Conservation (phyloP, 2,329 filamentous ascomycete species). For the Fusarium sp. region DNA sequence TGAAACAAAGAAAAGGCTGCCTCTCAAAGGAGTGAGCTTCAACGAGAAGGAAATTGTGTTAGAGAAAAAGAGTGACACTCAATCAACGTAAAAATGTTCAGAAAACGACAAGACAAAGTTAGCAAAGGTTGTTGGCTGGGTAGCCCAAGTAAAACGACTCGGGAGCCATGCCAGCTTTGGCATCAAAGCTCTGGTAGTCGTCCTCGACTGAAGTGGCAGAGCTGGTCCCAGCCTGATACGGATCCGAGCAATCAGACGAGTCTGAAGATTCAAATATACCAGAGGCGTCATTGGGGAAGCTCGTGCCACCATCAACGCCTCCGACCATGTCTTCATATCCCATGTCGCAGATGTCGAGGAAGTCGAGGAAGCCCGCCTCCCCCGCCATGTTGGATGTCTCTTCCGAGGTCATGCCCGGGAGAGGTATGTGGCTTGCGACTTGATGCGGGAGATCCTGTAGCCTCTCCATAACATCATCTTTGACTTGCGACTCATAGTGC, state of each 20-base stretch:
- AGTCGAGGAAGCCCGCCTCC: background rate
- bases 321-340: background rate
- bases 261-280: background rate
- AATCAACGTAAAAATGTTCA: background rate
- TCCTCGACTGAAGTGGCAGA: conserved; percentile 30
- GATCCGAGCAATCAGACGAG: conserved; percentile 26
- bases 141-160: background rate
- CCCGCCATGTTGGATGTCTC: conserved; percentile 21
- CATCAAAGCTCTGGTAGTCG: conserved; percentile 26
- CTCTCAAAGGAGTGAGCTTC: background rate
- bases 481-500: conserved; percentile 18
- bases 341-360: conserved; percentile 9
- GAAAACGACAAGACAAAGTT: background rate
- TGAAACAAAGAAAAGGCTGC: background rate
- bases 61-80: background rate
- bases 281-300: background rate
- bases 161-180: background rate
- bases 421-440: conserved; percentile 9
- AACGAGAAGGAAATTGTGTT: background rate
- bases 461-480: conserved; percentile 4
- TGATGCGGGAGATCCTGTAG: conserved; percentile 22
- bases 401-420: conserved; percentile 25
- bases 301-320: background rate
- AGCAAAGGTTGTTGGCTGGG: background rate
- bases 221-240: conserved; percentile 22